Conservation (phyloP, 768 basidiomycete genomes). For the Austroboletus festivus region DNA sequence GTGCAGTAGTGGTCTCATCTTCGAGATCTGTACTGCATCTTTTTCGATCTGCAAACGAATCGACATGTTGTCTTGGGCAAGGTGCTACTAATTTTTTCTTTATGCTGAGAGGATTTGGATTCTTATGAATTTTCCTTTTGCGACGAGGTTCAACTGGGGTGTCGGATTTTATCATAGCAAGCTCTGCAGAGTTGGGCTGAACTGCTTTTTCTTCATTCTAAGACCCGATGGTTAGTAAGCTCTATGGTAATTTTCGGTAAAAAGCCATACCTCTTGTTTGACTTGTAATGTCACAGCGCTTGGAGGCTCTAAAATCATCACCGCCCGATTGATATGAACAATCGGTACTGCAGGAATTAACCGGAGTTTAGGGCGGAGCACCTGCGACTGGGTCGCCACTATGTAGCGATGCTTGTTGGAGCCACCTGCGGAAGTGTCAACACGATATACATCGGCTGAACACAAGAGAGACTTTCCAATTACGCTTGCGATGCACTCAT, state of each 20-base stretch:
- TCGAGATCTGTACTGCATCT: not conserved
- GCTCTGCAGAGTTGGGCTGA: conserved; percentile 49
- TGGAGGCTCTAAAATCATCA: conserved; percentile 90
- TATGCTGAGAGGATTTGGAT: conserved; percentile 87
- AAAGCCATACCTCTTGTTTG: conserved; percentile 57
- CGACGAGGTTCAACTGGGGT: conserved; percentile 41
- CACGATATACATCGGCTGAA: not conserved
- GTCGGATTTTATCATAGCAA: conserved; percentile 38
- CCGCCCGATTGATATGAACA: conserved; percentile 87
- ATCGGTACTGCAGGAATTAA: conserved; percentile 82
- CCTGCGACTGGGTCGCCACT: conserved; percentile 77
- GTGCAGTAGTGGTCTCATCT: not conserved
- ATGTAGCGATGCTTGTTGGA: conserved; percentile 93
- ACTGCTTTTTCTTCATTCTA: conserved; percentile 67
- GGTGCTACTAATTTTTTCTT: conserved; percentile 66
- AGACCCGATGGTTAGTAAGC: not conserved
- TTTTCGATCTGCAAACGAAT: too few relatives aligned
- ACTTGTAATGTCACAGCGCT: conserved; percentile 69
- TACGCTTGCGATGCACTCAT: conserved; percentile 79
- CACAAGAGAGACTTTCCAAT: conserved; percentile 54
- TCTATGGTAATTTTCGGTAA: not conserved
- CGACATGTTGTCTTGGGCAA: too few relatives aligned
- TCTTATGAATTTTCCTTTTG: conserved; percentile 70
- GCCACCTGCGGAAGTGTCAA: conserved; percentile 46
- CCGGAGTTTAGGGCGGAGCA: conserved; percentile 68